phyloP scores from a whole-genome alignment of 805 yeast genomes.

The Metschnikowia lochheadii region DNA sequence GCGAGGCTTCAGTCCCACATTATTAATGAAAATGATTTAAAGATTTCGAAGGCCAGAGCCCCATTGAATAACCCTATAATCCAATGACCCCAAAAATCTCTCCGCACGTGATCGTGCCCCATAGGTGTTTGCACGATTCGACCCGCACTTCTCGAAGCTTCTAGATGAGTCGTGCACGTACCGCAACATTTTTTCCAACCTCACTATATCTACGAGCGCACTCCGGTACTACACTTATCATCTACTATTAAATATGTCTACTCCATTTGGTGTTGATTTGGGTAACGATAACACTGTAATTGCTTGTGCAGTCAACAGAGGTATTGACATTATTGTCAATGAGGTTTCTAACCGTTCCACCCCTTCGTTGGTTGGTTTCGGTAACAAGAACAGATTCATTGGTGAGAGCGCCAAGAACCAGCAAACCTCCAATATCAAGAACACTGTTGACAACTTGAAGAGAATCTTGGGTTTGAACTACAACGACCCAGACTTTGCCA shows the following conservation, averaged over 20 bases:
- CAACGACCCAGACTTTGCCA: constrained; percentile 70
- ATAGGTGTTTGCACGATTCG: background rate
- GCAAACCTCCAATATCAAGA: constrained; percentile 93
- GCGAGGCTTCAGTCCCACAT: background rate
- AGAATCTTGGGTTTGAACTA: constrained; percentile 80
- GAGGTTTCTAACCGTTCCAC: constrained; percentile 98
- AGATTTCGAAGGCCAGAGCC: background rate
- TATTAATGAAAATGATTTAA: background rate
- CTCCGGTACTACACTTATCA: background rate
- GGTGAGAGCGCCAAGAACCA: constrained; percentile 97
- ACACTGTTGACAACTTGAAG: constrained; percentile 93
- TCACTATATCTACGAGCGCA: constrained; percentile 1
- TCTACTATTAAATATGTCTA: constrained; percentile 54
- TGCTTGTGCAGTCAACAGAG: constrained; percentile 96
- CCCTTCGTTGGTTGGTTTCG: constrained; percentile 88
- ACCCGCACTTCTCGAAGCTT: constrained; percentile 20
- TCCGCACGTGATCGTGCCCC: background rate
- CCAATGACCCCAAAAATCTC: background rate
- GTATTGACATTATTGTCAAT: constrained; percentile 96
- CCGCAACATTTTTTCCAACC: constrained; percentile 9
- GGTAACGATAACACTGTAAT: constrained; percentile 93
- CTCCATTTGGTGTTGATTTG: constrained; percentile 96
- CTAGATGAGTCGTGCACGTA: constrained; percentile 23
- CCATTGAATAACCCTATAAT: background rate
- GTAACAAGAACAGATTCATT: constrained; percentile 79